A percentile compares a stretch with the other conserved stretches of the same genome.
Conservation (phyloP, 139 green algal species). For the Tetradesmus lagerheimii region DNA sequence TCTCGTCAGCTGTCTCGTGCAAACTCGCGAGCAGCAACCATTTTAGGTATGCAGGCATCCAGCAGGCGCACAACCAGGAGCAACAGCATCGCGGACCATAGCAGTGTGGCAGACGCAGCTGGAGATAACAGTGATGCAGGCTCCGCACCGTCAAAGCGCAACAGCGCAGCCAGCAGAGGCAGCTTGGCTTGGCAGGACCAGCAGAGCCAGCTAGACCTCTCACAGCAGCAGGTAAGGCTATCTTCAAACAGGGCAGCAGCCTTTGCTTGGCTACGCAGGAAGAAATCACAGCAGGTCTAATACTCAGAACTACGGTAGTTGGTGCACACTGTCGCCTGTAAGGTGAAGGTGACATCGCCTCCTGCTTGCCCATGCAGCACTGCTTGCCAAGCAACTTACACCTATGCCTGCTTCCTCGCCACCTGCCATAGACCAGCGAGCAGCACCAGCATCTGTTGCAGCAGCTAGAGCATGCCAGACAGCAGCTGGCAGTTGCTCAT, state of each 20-base stretch:
- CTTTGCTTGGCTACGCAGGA: no score
- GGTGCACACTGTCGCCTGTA: no score
- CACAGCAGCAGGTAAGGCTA: not conserved
- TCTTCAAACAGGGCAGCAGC: not conserved
- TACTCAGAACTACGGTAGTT: no score
- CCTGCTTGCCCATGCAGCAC: no score
- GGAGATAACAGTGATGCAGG: not conserved
- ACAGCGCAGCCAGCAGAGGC: not conserved
- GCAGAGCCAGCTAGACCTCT: not conserved
- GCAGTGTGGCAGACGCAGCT: not conserved
- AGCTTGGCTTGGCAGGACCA: not conserved
- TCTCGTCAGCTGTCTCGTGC: slow-evolving; percentile 12
- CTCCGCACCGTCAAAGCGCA: not conserved
- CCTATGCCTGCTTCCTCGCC: no score
- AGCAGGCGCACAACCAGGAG: slow-evolving; percentile 8
- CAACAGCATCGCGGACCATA: not conserved
- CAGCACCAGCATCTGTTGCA: not conserved
- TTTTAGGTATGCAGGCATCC: slow-evolving; percentile 6
- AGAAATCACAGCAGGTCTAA: no score
- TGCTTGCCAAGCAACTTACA: no score
- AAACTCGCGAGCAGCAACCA: slow-evolving; percentile 20
- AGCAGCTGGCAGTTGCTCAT: slow-evolving; percentile 3
- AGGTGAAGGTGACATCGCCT: no score
- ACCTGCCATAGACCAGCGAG: not conserved
- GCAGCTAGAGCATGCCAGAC: not conserved